phyloP scores from a whole-genome alignment of 306 rosid species.

The Potentilla sterilis region DNA sequence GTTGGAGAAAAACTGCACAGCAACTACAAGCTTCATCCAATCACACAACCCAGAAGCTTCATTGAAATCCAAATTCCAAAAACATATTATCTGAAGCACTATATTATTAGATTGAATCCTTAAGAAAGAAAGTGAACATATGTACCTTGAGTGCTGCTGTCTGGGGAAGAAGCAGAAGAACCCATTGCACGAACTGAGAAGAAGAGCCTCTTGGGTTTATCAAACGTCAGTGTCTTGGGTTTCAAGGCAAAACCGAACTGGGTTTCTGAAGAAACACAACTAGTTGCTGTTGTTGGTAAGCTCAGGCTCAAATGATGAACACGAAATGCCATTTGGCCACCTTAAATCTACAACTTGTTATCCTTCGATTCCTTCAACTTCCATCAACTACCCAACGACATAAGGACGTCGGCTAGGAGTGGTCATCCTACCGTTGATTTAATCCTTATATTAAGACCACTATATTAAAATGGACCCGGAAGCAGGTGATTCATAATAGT shows the following conservation, averaged over 20 bases:
- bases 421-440: too few species aligned
- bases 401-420: too few species aligned
- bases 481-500: too few species aligned
- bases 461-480: too few species aligned
- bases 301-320: conserved; percentile 25
- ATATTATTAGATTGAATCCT: background rate
- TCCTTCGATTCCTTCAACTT: background rate
- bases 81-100: background rate
- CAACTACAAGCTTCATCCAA: background rate
- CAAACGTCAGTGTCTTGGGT: conserved; percentile 31
- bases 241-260: conserved; percentile 26
- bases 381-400: background rate
- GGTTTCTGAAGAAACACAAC: conserved; percentile 33
- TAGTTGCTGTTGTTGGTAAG: conserved; percentile 32
- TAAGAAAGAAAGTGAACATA: conserved; percentile 3
- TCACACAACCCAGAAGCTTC: background rate
- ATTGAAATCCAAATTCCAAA: background rate
- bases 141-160: conserved; percentile 45
- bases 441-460: too few species aligned
- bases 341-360: background rate
- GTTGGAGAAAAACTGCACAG: background rate
- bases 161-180: conserved; percentile 73
- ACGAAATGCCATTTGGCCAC: conserved; percentile 45
- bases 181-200: conserved; percentile 67
- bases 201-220: conserved; percentile 38